Base-by-base conservation (phyloP, 306 rosid genomes). In the Gastrolobium villosum region DNA sequence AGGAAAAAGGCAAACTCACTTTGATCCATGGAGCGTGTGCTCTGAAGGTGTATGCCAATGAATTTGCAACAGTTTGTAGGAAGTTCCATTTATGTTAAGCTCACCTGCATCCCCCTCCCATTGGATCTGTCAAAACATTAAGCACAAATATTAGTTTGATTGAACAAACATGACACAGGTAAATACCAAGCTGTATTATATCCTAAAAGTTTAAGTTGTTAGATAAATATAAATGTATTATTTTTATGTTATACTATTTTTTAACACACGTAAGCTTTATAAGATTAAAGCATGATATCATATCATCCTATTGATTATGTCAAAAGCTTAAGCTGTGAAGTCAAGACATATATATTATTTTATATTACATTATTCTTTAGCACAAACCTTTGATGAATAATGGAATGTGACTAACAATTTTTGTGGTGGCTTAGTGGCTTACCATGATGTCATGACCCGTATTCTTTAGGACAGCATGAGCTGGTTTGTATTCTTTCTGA, bases 21-120 rank as follows among this genome's bases (percentile, higher is more conserved):
- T 90, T 69, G 65, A 4, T 84, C 90, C 97, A 49, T 90, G 86
- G 45, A 94, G 74, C 0, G 87, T 87, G 82, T 94, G 98, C 78
- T 94, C 98, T 15, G 98, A 85, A 40, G 96, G 96, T 60, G 93
- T 57, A 63, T 94, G 98, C 98, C 97, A 94, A 86, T 94, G 98
- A 52, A 87, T 84, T 10, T 91, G 96, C 10, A 10, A 0, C 54
- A 91, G 49, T 1, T 64, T 86, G 86, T 86, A 94, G 10, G 79
- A 28, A 30, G 87, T 90, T 40, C 93, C 93, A 79, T 94, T 84
- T 46, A 94, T 85, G 34, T 61, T 52, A 54, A 91, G 63, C 13
- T 86, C 68, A 20, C 98, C 97, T 1, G 89, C 94, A 86, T 91
- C 75, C 53, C 81, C 86, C 1, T 70, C 82, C 98, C 97, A 94